Evolutionary conservation across 83 land plant species (phyloP), one percentile per base, ranked within the genome.

Genomic region (Diphasiastrum complanatum): DNA sequence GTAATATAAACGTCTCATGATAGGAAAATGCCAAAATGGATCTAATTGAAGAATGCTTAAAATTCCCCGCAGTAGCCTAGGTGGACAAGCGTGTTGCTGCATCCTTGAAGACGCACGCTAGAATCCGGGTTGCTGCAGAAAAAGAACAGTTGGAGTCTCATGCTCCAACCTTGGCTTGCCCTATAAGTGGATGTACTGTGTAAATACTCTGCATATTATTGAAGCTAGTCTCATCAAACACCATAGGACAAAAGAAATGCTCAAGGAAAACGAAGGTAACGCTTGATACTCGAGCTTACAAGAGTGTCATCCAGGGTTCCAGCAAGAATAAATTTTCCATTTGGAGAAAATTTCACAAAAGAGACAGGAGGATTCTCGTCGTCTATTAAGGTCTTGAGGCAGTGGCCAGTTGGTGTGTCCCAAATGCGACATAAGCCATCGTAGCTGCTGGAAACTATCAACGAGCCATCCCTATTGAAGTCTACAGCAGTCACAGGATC

Each of bases 301-400:
- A 89, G 73, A 28, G 82, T 86, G 37, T 81, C 77, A 35, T 91
- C 97, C 35, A 91, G 69, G 47, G 95, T 85, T 25, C 85, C 89
- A 27, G 83, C 90, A 3, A 91, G 82, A 38, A 91, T 75, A 59
- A 80, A 91, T 74, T 85, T 91, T 8, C 95, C 95, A 58, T 91
- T 91, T 35, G 97, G 97, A 8, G 97, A 87, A 58, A 91, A 91
- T 75, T 82, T 85, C 30, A 81, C 95, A 48, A 84, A 87, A 2
- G 95, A 84, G 33, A 91, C 87, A 0, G 97, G 97, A 1, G 97
- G 89, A 45, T 80, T 79, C 76, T 91, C 89, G 28, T 91, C 97
- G 33, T 87, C 95, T 35, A 83, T 82, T 28, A 91, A 70, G 2
- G 89, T 91, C 81, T 85, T 85, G 45, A 88, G 51, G 64, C 97